Percentiles rank a stretch among this genome's conserved stretches.
Conservation (phyloP, 305 asterid species). For the Nicotiana rustica region DNA sequence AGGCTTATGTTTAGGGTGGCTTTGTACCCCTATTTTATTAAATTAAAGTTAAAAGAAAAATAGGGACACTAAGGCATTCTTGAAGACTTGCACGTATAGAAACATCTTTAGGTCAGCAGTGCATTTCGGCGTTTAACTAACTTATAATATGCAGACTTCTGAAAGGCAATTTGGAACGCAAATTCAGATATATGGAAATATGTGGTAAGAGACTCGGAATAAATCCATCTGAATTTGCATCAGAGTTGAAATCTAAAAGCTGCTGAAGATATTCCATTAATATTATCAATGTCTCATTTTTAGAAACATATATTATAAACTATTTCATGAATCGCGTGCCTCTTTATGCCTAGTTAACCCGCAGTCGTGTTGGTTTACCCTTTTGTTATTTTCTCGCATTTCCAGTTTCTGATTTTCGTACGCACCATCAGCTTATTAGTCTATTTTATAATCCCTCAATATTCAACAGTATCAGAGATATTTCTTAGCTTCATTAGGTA, state of each 20-base stretch:
- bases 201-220: too few species aligned
- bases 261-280: neutral
- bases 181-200: neutral
- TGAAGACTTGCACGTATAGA: constrained; percentile 6
- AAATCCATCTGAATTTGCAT: neutral
- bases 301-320: too few species aligned
- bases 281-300: neutral
- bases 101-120: neutral
- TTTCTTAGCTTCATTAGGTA: neutral
- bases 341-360: too few species aligned
- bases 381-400: too few species aligned
- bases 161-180: neutral
- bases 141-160: neutral
- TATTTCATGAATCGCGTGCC: too few species aligned
- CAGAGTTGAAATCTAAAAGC: neutral
- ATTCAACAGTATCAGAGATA: neutral
- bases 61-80: constrained; percentile 17
- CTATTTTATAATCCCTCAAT: neutral
- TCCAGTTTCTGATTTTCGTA: too few species aligned
- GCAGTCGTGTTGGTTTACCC: too few species aligned
- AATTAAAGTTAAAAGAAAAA: too few species aligned
- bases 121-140: constrained; percentile 23
- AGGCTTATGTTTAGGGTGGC: neutral
- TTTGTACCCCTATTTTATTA: neutral
- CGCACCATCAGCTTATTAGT: too few species aligned